These are phyloP conservation scores for Cordyceps fumosorosea DNA, from an alignment of 2,329 filamentous ascomycete genomes.

Conservation along the genomic window DNA sequence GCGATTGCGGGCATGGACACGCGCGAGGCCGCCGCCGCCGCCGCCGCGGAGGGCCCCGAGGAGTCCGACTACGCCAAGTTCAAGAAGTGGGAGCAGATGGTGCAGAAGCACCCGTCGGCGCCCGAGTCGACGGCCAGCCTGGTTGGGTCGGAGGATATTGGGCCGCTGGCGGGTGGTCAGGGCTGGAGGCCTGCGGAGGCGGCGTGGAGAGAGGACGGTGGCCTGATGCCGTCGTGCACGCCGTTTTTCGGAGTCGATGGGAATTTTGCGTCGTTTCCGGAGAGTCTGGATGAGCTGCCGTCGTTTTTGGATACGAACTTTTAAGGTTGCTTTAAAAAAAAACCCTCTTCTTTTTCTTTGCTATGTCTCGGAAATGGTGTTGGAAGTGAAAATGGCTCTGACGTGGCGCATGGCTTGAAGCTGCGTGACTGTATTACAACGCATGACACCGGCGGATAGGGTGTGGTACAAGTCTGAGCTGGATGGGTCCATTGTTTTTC, in stretches of 20 bases:
- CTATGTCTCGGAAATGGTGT: background rate
- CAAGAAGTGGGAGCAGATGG: slow-evolving; percentile 45
- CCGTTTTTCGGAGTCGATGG: slow-evolving; percentile 32
- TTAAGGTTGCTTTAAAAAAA: background rate
- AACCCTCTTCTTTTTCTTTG: background rate
- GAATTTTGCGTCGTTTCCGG: slow-evolving; percentile 32
- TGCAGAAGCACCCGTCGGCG: slow-evolving; percentile 32
- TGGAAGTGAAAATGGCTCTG: background rate
- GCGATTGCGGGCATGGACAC: slow-evolving; percentile 40
- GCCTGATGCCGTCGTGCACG: slow-evolving; percentile 19
- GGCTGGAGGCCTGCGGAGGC: slow-evolving; percentile 14
- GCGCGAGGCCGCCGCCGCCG: slow-evolving; percentile 27
- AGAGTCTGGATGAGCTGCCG: slow-evolving; percentile 32
- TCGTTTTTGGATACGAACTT: slow-evolving; percentile 19
- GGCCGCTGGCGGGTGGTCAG: background rate
- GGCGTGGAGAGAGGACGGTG: slow-evolving; percentile 4
- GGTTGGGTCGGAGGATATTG: background rate
- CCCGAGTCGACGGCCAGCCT: slow-evolving; percentile 17
- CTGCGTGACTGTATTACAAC: background rate
- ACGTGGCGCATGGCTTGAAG: background rate
- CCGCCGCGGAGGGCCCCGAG: slow-evolving; percentile 21
- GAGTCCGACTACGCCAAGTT: slow-evolving; percentile 45
- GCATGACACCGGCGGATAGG: background rate
- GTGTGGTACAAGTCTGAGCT: background rate
- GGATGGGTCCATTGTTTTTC: background rate